Conservation (phyloP, 2,329 filamentous ascomycete species). For the Cordyceps cateniannulata region DNA sequence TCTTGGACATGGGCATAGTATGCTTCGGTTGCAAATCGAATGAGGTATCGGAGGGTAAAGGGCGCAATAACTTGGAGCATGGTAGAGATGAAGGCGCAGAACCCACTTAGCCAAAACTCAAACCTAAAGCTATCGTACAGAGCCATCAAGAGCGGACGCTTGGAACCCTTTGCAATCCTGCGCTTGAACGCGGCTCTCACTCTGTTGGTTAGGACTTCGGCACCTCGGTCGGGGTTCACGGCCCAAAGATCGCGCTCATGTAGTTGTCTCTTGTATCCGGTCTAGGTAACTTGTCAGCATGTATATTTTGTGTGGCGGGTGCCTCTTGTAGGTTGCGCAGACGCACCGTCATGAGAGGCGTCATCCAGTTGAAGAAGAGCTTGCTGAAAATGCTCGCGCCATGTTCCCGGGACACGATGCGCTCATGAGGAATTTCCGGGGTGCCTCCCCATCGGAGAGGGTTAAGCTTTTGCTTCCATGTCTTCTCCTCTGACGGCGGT, state of each 20-base stretch:
- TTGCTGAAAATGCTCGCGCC: conserved; percentile 66
- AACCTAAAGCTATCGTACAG: conserved; percentile 78
- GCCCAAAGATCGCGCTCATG: conserved; percentile 82
- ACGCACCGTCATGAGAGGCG: conserved; percentile 71
- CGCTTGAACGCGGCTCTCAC: conserved; percentile 63
- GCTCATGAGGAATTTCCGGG: conserved; percentile 49
- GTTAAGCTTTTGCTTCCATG: conserved; percentile 59
- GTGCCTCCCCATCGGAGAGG: conserved; percentile 53
- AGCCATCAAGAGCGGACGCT: conserved; percentile 70
- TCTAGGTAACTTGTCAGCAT: conserved; percentile 35
- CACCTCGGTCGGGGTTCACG: conserved; percentile 74
- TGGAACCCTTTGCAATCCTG: conserved; percentile 60
- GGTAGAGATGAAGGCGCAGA: conserved; percentile 66
- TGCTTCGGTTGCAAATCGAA: conserved; percentile 75
- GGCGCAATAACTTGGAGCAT: conserved; percentile 76
- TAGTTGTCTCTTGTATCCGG: conserved; percentile 78
- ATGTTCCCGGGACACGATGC: conserved; percentile 59
- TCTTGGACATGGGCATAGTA: conserved; percentile 55
- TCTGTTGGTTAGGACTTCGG: conserved; percentile 61
- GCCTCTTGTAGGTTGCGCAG: conserved; percentile 7
- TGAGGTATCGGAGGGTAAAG: conserved; percentile 79
- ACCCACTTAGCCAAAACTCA: conserved; percentile 81
- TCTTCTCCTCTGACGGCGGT: conserved; percentile 37
- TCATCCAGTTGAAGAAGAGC: conserved; percentile 86
- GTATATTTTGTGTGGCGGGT: not conserved